Conservation (phyloP, 2,329 filamentous ascomycete genomes). For the Aspergillus pseudonomiae region DNA sequence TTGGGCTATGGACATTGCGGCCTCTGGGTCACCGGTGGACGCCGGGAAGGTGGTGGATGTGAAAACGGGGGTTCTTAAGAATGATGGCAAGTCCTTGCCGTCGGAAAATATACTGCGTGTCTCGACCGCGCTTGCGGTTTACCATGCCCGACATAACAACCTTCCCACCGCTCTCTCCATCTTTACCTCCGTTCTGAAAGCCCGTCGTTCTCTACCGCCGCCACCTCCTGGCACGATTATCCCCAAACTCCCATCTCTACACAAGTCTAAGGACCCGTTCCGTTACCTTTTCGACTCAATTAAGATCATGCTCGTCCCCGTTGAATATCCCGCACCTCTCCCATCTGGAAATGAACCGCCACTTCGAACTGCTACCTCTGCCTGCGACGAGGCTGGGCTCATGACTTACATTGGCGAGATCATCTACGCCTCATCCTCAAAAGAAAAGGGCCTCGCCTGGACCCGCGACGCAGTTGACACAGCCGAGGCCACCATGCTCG, state of each 20-base stretch:
- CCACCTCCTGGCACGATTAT: slow-evolving; percentile 32
- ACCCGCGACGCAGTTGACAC: slow-evolving; percentile 84
- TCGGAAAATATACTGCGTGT: slow-evolving; percentile 75
- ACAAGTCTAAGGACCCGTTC: slow-evolving; percentile 32
- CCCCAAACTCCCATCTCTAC: slow-evolving; percentile 27
- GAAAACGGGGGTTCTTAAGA: slow-evolving; percentile 66
- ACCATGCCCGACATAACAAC: slow-evolving; percentile 72
- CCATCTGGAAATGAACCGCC: slow-evolving; percentile 71
- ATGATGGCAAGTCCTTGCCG: slow-evolving; percentile 56
- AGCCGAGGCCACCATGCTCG: slow-evolving; percentile 65
- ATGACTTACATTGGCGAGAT: slow-evolving; percentile 95
- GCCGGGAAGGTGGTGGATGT: slow-evolving; percentile 58
- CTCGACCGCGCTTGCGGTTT: slow-evolving; percentile 76
- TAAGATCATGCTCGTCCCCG: slow-evolving; percentile 53
- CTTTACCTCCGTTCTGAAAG: slow-evolving; percentile 80
- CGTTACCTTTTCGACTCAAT: slow-evolving; percentile 42
- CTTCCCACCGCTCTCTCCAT: slow-evolving; percentile 74
- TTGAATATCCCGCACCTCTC: slow-evolving; percentile 69
- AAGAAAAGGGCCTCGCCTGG: slow-evolving; percentile 79
- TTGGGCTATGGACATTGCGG: slow-evolving; percentile 76
- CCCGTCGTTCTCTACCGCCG: slow-evolving; percentile 64
- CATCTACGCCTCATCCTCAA: slow-evolving; percentile 70
- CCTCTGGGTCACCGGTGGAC: slow-evolving; percentile 54
- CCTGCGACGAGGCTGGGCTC: slow-evolving; percentile 82
- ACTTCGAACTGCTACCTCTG: slow-evolving; percentile 63